Evolutionary conservation across 352 stramenopile species (phyloP), one percentile per base, ranked within the genome.

Genomic region (Pythium chondricola): DNA sequence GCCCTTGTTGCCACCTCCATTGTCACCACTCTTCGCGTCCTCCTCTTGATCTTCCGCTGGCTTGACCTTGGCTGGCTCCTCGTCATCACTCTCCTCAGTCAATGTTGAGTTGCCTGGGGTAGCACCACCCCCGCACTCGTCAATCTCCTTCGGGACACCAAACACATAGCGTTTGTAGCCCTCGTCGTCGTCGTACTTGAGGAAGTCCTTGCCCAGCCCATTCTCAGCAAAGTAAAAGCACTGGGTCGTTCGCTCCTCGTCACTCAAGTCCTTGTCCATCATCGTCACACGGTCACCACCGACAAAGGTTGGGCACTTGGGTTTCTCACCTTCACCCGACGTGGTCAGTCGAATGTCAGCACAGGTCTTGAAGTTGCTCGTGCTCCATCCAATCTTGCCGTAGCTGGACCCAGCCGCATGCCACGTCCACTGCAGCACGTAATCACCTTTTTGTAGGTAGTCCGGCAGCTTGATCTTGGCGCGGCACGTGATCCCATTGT

Each of bases 171-270:
- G 52, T 20, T 67, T 57, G 36, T 69, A 63, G 40, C 41, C 48
- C 4, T 77, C 41, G n/a, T 62, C 54, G 62, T 81, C 67, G 46
- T 57, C 67, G 11, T 64, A 65, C 43, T 84, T 76, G 57, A 72
- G 63, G 32, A 61, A 43, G 32, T 62, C 52, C 17, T 61, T 67
- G 25, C 63, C 65, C 8, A 84, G 60, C 32, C 68, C 71, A 22
- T 68, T 79, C 6, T 70, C 71, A 54, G 75, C 64, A 41, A 75
- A 84, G 63, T 82, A 84, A 43, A 73, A 84, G 38, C 72, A 84
- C 61, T 77, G 49, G 18, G 20, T 36, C 29, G 37, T 36, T 14
- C 25, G 20, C 29, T 55, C 38, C 1, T 33, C 21, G 26, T 72
- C 44, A 29, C 38, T 54, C 17, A 48, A 44, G 41, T 74, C 56